These are phyloP conservation scores for Blastobotrys elegans DNA, from an alignment of 1,139 yeast species.

Conservation along the genomic window DNA sequence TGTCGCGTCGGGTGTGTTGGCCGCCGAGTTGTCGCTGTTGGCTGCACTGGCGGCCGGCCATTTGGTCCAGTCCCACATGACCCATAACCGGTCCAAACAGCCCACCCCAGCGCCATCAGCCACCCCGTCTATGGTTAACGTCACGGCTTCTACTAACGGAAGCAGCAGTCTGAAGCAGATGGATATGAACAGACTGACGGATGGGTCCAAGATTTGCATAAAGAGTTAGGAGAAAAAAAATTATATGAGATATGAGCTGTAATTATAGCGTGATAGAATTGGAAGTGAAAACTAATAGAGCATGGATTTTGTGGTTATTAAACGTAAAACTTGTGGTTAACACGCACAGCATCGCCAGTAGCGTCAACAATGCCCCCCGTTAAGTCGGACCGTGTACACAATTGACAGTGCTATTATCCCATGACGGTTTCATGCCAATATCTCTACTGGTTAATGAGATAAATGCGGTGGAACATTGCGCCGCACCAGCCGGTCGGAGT, in stretches of 20 bases:
- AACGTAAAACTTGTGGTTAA: too few species aligned
- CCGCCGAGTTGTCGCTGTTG: constrained; percentile 92
- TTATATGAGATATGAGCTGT: neutral
- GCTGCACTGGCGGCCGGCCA: constrained; percentile 98
- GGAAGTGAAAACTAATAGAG: too few species aligned
- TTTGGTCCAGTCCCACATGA: constrained; percentile 96
- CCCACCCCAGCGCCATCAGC: constrained; percentile 37
- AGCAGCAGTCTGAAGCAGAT: constrained; percentile 22
- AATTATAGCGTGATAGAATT: too few species aligned
- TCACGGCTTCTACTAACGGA: constrained; percentile 12
- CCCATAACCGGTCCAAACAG: constrained; percentile 75
- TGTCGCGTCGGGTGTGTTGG: constrained; percentile 91
- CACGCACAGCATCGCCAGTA: too few species aligned
- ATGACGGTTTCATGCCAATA: too few species aligned
- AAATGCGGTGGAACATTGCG: too few species aligned
- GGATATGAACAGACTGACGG: constrained; percentile 54
- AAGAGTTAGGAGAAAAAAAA: constrained; percentile 32
- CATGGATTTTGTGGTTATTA: too few species aligned
- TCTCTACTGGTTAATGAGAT: too few species aligned
- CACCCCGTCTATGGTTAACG: constrained; percentile 2
- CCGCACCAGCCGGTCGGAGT: too few species aligned
- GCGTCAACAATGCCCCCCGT: too few species aligned
- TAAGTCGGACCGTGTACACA: too few species aligned
- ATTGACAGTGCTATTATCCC: too few species aligned
- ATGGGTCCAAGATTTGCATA: constrained; percentile 70